Base-by-base conservation (phyloP, 352 stramenopile species). In the Phytophthora pseudosyringae region DNA sequence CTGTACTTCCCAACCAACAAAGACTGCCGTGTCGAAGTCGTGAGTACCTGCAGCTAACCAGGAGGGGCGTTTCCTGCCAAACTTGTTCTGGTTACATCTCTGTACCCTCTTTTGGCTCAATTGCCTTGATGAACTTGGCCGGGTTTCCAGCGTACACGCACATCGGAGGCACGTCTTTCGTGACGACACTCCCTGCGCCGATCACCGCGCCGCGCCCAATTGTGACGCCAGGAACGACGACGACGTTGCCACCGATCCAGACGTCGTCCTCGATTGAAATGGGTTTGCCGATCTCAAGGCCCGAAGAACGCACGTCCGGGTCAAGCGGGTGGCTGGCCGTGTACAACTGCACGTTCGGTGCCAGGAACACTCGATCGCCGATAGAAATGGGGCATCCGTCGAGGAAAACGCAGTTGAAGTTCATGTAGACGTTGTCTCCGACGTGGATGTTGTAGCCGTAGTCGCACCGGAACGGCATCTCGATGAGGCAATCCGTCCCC, bases 381-480 rank as follows among this genome's bases (percentile, higher is more conserved):
- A 97, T 92, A 38, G 49, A 83, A 59, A 97, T 88, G 46, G 70
- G 59, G 41, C 82, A 91, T 46, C 83, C 81, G 70, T 97, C 90
- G 11, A 97, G 78, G 16, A 97, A 64, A 21, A 89, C 81, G 54
- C 88, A 97, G 61, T 91, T 88, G 72, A 94, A 95, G 72, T 97
- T 97, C 75, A 94, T 92, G 77, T 86, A 97, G 40, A 94, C 88
- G 59, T 75, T 78, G 32, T 89, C 71, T 39, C 15, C 15, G 5
- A 39, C 15, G 7, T 39, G 5, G 3, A 39, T 44, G 3, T 7
- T 44, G 38, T 25, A 41, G 3, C 11, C n/a, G 3, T 41, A 41
- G 11, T 97, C 91, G 59, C 86, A 91, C 49, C 90, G 80, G 68
- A 97, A 97, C 4, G 85, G 89, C 60, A 88, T 75, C 75, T 96